These are phyloP conservation scores for Parascedosporium putredinis DNA, from an alignment of 2,329 filamentous ascomycete genomes.

Conservation along the genomic window DNA sequence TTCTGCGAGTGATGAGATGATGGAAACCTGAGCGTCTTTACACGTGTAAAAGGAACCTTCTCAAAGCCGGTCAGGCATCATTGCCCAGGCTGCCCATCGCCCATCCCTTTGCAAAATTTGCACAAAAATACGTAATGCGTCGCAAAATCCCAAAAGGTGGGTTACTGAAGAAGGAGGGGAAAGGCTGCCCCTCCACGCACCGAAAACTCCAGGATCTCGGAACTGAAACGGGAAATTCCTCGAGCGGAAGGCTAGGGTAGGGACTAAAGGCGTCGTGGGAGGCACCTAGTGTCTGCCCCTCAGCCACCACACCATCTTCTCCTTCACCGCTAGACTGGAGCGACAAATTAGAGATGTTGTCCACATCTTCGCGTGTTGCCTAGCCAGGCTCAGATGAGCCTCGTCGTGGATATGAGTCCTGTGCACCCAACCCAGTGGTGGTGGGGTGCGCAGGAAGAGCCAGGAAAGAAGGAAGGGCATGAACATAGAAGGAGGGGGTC, in stretches of 20 bases:
- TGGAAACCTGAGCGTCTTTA: no score
- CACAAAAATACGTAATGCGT: not conserved
- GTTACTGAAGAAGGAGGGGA: no score
- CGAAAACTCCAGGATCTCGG: no score
- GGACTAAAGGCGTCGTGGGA: not conserved
- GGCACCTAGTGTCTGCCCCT: slow-evolving; percentile 1
- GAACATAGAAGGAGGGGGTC: not conserved
- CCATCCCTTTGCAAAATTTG: not conserved
- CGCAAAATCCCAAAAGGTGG: not conserved
- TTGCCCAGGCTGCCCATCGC: not conserved
- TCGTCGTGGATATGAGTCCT: not conserved
- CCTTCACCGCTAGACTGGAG: slow-evolving; percentile 6
- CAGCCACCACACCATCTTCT: slow-evolving; percentile 1
- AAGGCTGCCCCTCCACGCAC: no score
- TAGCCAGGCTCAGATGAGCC: not conserved
- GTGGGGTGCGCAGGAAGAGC: slow-evolving; percentile 1
- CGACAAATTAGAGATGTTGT: slow-evolving; percentile 4
- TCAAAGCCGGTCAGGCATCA: not conserved
- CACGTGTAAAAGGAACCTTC: not conserved
- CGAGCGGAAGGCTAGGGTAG: no score
- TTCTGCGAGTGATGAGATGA: no score
- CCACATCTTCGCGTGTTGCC: slow-evolving; percentile 1
- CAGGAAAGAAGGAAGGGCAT: not conserved
- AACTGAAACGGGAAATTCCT: not conserved
- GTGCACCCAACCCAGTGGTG: not conserved